Conservation (phyloP, 2,329 filamentous ascomycete genomes). For the Claviceps pazoutovae region DNA sequence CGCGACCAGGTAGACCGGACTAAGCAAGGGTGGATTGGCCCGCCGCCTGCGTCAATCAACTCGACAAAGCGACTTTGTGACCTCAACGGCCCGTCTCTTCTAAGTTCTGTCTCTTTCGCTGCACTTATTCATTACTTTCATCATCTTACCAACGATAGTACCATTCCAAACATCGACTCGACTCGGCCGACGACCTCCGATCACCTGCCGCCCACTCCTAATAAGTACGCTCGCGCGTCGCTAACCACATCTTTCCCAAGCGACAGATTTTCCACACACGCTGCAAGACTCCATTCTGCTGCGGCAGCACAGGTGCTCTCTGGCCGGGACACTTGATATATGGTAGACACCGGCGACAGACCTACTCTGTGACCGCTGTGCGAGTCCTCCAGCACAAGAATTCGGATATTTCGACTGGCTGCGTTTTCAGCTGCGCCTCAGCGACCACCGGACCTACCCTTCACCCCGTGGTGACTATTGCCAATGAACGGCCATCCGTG, state of each 20-base stretch:
- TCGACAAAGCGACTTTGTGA: conserved; percentile 1
- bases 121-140: not conserved
- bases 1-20: not conserved
- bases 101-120: not conserved
- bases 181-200: not conserved
- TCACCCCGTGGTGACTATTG: not conserved
- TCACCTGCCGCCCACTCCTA: not conserved
- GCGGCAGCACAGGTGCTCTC: not conserved
- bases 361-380: not conserved
- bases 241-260: not conserved
- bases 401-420: not conserved
- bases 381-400: not conserved
- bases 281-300: not conserved
- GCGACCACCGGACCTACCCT: not conserved
- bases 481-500: conserved; percentile 11
- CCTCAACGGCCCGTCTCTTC: not conserved
- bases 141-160: not conserved
- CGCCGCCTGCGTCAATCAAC: not conserved
- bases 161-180: not conserved
- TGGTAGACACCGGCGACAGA: no score
- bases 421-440: not conserved
- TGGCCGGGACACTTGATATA: not conserved
- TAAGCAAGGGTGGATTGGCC: not conserved
- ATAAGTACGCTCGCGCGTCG: not conserved
- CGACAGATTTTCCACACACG: not conserved